Evolutionary conservation across 345 rosid species (phyloP).

Genomic region (Populus pruinosa): DNA sequence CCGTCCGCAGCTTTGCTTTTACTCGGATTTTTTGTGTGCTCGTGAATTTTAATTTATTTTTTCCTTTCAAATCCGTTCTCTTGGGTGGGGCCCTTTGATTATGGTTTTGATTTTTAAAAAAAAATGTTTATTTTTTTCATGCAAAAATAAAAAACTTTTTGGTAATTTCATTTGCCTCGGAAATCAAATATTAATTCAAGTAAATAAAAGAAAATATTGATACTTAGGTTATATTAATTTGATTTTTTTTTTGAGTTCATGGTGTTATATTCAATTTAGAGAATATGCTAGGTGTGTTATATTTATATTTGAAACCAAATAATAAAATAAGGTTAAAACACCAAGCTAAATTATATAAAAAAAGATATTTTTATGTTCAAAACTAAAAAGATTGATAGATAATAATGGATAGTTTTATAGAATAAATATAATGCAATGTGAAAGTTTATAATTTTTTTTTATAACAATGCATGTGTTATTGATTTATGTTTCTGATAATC

Average conservation of each 20-base stretch:
- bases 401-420: neutral
- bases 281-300: no score
- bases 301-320: no score
- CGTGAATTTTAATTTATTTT: conserved; percentile 1
- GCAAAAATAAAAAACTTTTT: neutral
- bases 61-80: neutral
- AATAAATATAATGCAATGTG: rapidly evolving
- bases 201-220: neutral
- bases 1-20: no score
- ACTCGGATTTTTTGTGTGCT: neutral
- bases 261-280: no score
- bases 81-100: neutral
- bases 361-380: no score
- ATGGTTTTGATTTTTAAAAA: neutral
- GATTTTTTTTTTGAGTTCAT: no score
- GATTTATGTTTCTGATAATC: no score
- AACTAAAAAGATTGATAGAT: rapidly evolving
- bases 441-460: neutral
- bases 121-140: neutral
- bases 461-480: rapidly evolving
- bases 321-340: no score
- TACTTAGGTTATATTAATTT: no score
- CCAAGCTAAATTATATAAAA: no score
- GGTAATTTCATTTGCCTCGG: neutral
- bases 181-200: neutral